Evolutionary conservation across 148 eudicot genomes (phyloP).

Genomic region (Cornus florida): DNA sequence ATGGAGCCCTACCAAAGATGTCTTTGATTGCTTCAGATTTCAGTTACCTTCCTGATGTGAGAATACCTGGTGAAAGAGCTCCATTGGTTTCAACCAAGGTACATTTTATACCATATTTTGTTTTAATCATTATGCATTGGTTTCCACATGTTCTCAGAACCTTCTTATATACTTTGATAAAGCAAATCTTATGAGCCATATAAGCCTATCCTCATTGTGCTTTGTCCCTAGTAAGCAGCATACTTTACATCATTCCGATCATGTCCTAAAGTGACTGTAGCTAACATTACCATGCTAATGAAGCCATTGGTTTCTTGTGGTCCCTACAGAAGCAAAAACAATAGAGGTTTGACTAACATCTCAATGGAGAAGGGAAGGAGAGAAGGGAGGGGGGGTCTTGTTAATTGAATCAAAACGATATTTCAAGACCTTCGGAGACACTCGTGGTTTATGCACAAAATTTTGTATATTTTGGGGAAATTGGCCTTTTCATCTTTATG

Average conservation of each 20-base stretch:
- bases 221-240: neutral
- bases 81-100: constrained; percentile 94
- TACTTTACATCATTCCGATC: neutral
- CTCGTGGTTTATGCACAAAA: neutral
- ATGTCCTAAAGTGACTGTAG: neutral
- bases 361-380: no score
- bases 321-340: no score
- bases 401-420: neutral
- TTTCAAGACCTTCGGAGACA: neutral
- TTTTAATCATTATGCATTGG: neutral
- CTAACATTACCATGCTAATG: neutral
- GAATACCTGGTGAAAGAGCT: constrained; percentile 86
- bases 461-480: neutral
- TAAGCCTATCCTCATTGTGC: neutral
- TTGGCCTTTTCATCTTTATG: neutral
- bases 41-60: constrained; percentile 92
- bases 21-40: constrained; percentile 93
- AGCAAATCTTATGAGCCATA: neutral
- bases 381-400: neutral
- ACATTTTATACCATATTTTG: neutral
- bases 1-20: constrained; percentile 90
- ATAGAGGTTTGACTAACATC: no score
- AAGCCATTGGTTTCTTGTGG: no score
- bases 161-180: neutral
- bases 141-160: neutral